Conservation (phyloP, 1,284 basidiomycete species). For the Ustilago nuda region DNA sequence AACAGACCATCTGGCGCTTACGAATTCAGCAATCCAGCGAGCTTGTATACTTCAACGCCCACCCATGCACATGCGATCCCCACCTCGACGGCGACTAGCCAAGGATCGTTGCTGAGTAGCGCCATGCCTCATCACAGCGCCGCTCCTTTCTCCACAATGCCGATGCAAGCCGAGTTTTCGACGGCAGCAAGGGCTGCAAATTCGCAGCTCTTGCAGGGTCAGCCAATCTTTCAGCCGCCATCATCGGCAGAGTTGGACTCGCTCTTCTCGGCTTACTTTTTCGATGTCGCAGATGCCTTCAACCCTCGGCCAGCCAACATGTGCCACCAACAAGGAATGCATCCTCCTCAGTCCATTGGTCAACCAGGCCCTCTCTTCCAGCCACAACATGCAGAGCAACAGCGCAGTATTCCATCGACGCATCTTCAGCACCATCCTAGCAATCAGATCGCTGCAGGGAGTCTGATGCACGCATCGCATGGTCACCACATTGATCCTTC, state of each 20-base stretch:
- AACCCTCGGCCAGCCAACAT: conserved; percentile 8
- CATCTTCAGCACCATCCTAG: background rate
- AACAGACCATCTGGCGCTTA: background rate
- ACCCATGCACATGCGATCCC: background rate
- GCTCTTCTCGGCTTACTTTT: conserved; percentile 52
- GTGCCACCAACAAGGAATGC: conserved; percentile 8
- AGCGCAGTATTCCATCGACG: background rate
- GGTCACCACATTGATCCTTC: background rate
- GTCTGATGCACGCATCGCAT: background rate
- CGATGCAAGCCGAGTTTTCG: conserved; percentile 7
- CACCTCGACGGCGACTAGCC: background rate
- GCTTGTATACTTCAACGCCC: conserved; percentile 6
- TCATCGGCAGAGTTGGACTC: conserved; percentile 51
- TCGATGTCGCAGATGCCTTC: conserved; percentile 45
- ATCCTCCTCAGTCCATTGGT: background rate
- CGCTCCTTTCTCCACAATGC: conserved; percentile 2
- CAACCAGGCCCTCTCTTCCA: conserved; percentile 3
- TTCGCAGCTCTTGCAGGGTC: conserved; percentile 31
- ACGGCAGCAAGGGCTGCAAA: conserved; percentile 8
- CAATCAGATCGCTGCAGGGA: background rate
- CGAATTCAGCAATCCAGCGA: conserved; percentile 5
- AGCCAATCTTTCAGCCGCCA: conserved; percentile 49
- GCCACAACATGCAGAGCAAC: conserved; percentile 7
- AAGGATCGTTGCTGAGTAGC: conserved; percentile 11
- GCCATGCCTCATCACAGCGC: conserved; percentile 12